These are phyloP conservation scores for Stephanocyclus meneghinianus DNA, from an alignment of 352 stramenopile genomes.

Conservation along the genomic window DNA sequence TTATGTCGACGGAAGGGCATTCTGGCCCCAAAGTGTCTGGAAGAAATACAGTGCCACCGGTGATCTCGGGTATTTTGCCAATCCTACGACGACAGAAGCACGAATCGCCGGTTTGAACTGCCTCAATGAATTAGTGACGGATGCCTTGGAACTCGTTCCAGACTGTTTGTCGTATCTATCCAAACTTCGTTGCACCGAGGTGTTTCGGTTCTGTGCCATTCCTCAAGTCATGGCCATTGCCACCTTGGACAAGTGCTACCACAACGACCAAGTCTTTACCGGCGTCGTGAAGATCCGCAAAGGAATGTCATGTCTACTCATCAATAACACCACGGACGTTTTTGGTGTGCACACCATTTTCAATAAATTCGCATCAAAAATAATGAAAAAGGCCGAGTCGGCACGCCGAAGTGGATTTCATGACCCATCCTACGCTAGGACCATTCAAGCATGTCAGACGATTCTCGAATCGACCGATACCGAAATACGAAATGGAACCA, in stretches of 20 bases:
- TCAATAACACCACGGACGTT: slow-evolving; percentile 72
- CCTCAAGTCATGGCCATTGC: slow-evolving; percentile 92
- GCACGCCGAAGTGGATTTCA: slow-evolving; percentile 41
- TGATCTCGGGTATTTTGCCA: slow-evolving; percentile 83
- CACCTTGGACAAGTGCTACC: slow-evolving; percentile 88
- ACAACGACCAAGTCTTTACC: slow-evolving; percentile 89
- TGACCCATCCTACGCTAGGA: slow-evolving; percentile 72
- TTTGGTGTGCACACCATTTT: slow-evolving; percentile 76
- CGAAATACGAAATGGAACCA: slow-evolving; percentile 12
- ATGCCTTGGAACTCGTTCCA: slow-evolving; percentile 87
- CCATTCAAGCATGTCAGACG: slow-evolving; percentile 67
- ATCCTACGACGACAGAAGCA: slow-evolving; percentile 59
- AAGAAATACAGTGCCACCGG: slow-evolving; percentile 83
- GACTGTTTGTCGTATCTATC: slow-evolving; percentile 89
- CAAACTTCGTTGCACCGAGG: slow-evolving; percentile 81
- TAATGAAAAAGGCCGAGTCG: slow-evolving; percentile 55
- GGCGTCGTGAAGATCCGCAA: slow-evolving; percentile 93
- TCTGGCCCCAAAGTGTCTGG: slow-evolving; percentile 89
- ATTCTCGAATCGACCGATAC: slow-evolving; percentile 64
- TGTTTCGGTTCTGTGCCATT: slow-evolving; percentile 92
- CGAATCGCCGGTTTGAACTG: slow-evolving; percentile 73
- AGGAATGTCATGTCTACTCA: slow-evolving; percentile 82
- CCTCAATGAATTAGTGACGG: slow-evolving; percentile 90
- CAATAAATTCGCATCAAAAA: slow-evolving; percentile 59
- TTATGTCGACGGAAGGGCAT: slow-evolving; percentile 89